Evolutionary conservation across 75 land plant species (phyloP), one percentile per base, ranked within the genome.

Genomic region (Gnetum montanum): DNA sequence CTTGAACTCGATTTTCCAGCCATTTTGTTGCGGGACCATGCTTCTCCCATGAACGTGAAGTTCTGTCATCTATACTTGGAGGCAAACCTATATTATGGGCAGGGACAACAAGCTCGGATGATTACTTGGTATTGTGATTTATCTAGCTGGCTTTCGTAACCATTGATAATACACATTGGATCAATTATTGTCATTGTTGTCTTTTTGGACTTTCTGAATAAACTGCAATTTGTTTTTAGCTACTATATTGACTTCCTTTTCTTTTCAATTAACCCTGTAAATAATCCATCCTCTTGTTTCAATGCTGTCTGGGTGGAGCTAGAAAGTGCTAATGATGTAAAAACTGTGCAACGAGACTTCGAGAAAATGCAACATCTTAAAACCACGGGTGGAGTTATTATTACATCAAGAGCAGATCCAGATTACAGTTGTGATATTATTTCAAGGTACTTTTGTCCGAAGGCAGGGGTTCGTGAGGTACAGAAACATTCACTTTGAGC

Each of bases 251-350:
- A n/a, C n/a, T n/a, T n/a, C n/a, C n/a, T n/a, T n/a, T n/a, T n/a
- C n/a, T n/a, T n/a, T n/a, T n/a, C n/a, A n/a, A n/a, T n/a, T n/a
- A n/a, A n/a, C n/a, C n/a, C n/a, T n/a, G n/a, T n/a, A n/a, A n/a
- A n/a, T n/a, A n/a, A n/a, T n/a, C n/a, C n/a, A n/a, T n/a, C n/a
- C n/a, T n/a, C n/a, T n/a, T n/a, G n/a, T n/a, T n/a, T n/a, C n/a
- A n/a, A n/a, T n/a, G n/a, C n/a, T n/a, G n/a, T n/a, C n/a, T n/a
- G 68, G 76, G 76, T 70, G 8, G 77, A 74, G 63, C 31, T 74
- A 22, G 34, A 57, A 7, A 30, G 35, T 37, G 7, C 37, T 37
- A 63, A 64, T 54, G 73, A 74, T 48, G 58, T 74, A 24, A 61
- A 69, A 46, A 34, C 50, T 18, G 13, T 74, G 13, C 34, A 64